Evolutionary conservation across 352 stramenopile genomes (phyloP).

Genomic region (Pythium biforme): DNA sequence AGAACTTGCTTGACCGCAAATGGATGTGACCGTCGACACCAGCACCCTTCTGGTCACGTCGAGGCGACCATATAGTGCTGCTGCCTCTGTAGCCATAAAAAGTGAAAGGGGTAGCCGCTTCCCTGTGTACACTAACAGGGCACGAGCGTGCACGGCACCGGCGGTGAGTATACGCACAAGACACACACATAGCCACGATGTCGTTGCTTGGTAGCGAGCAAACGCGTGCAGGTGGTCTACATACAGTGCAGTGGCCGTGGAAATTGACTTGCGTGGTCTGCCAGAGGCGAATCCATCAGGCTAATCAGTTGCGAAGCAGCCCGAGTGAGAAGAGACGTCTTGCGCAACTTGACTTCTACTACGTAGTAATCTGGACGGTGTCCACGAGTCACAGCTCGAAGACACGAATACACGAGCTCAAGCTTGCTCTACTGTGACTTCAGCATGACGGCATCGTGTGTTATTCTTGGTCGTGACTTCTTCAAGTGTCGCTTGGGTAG

Average conservation of each 20-base stretch:
- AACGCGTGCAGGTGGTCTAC: slow-evolving; percentile 5
- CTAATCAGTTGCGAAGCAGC: background rate
- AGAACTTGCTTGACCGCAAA: too few species aligned
- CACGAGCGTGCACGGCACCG: slow-evolving; percentile 5
- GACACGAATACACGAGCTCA: too few species aligned
- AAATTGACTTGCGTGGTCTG: slow-evolving; percentile 22
- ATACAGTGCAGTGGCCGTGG: slow-evolving; percentile 15
- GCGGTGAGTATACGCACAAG: slow-evolving; percentile 11
- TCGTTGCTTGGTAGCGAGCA: background rate
- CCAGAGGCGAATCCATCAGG: background rate
- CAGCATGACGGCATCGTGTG: too few species aligned
- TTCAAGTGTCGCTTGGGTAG: too few species aligned
- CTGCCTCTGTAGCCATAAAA: slow-evolving; percentile 12
- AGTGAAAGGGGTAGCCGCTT: slow-evolving; percentile 23
- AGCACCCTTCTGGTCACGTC: background rate
- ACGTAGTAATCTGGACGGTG: too few species aligned
- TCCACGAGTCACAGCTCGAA: too few species aligned
- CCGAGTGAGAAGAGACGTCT: too few species aligned
- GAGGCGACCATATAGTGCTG: background rate
- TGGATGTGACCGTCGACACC: too few species aligned
- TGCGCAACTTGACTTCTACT: too few species aligned
- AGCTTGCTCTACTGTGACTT: too few species aligned
- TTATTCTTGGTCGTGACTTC: too few species aligned
- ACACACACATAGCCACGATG: background rate
- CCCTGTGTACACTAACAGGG: too few species aligned